These are phyloP conservation scores for Breynia disticha DNA, from an alignment of 441 rosid species.

Conservation along the genomic window DNA sequence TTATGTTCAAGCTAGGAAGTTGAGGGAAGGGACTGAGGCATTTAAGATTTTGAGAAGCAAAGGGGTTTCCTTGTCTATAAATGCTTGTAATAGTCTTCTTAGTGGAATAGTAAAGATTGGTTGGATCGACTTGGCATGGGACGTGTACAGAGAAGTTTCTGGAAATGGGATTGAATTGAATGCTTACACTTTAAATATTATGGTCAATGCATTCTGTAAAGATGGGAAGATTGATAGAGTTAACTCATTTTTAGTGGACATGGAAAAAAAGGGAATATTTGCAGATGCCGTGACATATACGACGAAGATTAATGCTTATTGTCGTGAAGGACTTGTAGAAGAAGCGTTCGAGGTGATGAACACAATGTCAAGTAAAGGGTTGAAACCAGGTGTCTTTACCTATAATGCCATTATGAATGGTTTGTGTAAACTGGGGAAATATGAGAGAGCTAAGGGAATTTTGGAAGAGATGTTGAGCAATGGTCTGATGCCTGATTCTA, in stretches of 20 bases:
- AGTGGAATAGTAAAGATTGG: slow-evolving; percentile 69
- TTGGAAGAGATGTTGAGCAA: slow-evolving; percentile 44
- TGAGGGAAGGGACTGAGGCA: slow-evolving; percentile 62
- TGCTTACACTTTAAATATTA: slow-evolving; percentile 64
- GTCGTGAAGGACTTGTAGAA: slow-evolving; percentile 49
- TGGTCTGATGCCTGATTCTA: slow-evolving; percentile 55
- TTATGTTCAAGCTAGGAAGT: slow-evolving; percentile 65
- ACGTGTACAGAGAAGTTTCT: slow-evolving; percentile 45
- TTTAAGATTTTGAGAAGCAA: slow-evolving; percentile 39
- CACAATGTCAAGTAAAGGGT: slow-evolving; percentile 50
- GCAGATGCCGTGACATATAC: slow-evolving; percentile 62
- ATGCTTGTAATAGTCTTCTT: slow-evolving; percentile 73
- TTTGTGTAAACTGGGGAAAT: slow-evolving; percentile 40
- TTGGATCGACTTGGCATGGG: slow-evolving; percentile 74
- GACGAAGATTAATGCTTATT: slow-evolving; percentile 54
- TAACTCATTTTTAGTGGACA: slow-evolving; percentile 31
- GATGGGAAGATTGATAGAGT: slow-evolving; percentile 43
- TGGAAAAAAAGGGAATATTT: slow-evolving; percentile 52
- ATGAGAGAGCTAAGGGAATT: slow-evolving; percentile 48
- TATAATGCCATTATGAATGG: slow-evolving; percentile 65
- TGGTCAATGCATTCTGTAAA: slow-evolving; percentile 84
- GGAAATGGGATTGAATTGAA: slow-evolving; percentile 38
- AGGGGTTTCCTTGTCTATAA: slow-evolving; percentile 44
- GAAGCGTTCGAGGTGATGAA: slow-evolving; percentile 56
- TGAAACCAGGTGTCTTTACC: slow-evolving; percentile 55